Conservation (phyloP, 1,284 basidiomycete genomes). For the Malassezia psittaci region DNA sequence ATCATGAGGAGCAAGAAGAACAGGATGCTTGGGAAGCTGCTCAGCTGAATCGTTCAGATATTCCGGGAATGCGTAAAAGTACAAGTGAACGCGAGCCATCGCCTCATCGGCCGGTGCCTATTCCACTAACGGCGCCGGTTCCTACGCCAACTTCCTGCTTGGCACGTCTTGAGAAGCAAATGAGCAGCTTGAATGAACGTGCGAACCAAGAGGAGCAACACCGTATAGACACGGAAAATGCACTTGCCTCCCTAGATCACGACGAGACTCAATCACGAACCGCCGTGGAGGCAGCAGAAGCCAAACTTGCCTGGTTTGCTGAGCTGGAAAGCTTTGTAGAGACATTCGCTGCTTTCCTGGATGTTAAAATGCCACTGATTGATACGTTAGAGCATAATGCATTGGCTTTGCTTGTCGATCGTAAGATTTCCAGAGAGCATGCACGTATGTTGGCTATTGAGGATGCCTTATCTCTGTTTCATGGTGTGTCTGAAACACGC, state of each 20-base stretch:
- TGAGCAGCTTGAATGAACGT: conserved; percentile 22
- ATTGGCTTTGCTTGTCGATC: conserved; percentile 16
- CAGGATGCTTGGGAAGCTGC: conserved; percentile 42
- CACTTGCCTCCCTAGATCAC: conserved; percentile 19
- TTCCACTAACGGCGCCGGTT: conserved; percentile 25
- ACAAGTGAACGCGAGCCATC: conserved; percentile 17
- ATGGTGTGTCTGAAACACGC: conserved; percentile 17
- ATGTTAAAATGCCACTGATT: conserved; percentile 26
- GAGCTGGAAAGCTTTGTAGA: conserved; percentile 35
- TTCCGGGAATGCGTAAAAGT: not conserved
- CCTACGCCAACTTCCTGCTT: conserved; percentile 30
- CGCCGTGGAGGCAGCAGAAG: conserved; percentile 23
- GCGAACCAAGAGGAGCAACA: conserved; percentile 17
- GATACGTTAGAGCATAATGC: conserved; percentile 31
- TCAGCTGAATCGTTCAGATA: conserved; percentile 26
- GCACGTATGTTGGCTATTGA: conserved; percentile 21
- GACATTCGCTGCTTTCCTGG: conserved; percentile 33
- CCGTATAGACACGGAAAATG: conserved; percentile 13
- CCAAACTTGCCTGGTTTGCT: conserved; percentile 33
- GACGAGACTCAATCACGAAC: conserved; percentile 29
- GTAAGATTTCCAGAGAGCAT: conserved; percentile 17
- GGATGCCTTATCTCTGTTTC: conserved; percentile 18
- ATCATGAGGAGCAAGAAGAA: conserved; percentile 63
- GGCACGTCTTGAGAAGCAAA: conserved; percentile 20
- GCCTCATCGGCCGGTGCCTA: conserved; percentile 24